These are phyloP conservation scores for Verbena officinalis DNA, from an alignment of 257 asterid genomes.

Conservation along the genomic window DNA sequence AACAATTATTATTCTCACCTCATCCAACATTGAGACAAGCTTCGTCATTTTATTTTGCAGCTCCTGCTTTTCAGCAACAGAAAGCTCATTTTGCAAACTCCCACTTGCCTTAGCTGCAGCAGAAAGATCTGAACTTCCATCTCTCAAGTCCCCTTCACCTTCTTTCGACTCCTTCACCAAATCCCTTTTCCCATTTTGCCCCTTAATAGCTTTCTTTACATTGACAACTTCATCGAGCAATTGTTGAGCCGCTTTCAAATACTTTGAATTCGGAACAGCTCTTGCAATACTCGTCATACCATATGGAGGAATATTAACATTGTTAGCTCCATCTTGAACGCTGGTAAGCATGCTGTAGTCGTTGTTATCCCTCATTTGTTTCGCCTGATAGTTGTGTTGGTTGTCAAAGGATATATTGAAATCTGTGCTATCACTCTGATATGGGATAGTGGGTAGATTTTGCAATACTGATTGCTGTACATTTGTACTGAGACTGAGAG, in stretches of 20 bases:
- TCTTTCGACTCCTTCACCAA: slow-evolving; percentile 42
- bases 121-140: slow-evolving; percentile 49
- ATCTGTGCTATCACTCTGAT: slow-evolving; percentile 42
- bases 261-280: slow-evolving; percentile 61
- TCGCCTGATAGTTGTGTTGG: slow-evolving; percentile 42
- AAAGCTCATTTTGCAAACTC: slow-evolving; percentile 42
- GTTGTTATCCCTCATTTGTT: slow-evolving; percentile 43
- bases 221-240: slow-evolving; percentile 84
- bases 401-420: slow-evolving; percentile 44
- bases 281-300: slow-evolving; percentile 50
- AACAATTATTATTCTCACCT: slow-evolving; percentile 47
- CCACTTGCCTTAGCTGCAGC: slow-evolving; percentile 41
- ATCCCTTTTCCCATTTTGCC: slow-evolving; percentile 41
- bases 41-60: slow-evolving; percentile 64
- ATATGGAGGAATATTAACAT: slow-evolving; percentile 43
- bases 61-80: slow-evolving; percentile 77
- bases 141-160: slow-evolving; percentile 41
- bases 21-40: slow-evolving; percentile 84
- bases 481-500: slow-evolving; percentile 75
- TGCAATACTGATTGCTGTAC: slow-evolving; percentile 48
- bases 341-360: slow-evolving; percentile 40
- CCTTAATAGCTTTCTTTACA: slow-evolving; percentile 66
- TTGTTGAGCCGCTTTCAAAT: slow-evolving; percentile 73
- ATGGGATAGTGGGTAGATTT: slow-evolving; percentile 44
- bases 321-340: slow-evolving; percentile 37